A percentile compares a stretch with the other conserved stretches of the same genome.
These are phyloP conservation scores for Linderniella brevidens DNA, from an alignment of 257 asterid species.

Conservation along the genomic window DNA sequence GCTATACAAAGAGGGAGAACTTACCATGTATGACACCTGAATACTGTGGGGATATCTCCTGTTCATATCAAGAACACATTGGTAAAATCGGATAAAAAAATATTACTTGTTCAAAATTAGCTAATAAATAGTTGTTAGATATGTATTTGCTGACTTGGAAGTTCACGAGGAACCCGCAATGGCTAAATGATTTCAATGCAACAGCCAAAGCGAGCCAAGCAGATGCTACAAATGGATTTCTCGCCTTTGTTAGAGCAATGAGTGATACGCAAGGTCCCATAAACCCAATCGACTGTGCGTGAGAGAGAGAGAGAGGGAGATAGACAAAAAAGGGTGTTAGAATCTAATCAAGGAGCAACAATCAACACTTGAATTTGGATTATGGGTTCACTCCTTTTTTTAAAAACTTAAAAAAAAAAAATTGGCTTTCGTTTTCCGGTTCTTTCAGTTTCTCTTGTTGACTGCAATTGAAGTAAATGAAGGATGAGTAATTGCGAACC, in stretches of 20 bases:
- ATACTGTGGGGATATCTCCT: constrained; percentile 93
- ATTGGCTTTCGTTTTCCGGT: neutral
- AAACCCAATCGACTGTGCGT: constrained; percentile 72
- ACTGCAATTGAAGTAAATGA: neutral
- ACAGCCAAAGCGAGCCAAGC: constrained; percentile 95
- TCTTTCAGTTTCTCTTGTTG: neutral
- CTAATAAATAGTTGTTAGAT: neutral
- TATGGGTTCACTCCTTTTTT: too few relatives aligned
- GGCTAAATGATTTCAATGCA: constrained; percentile 89
- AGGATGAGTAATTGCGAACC: constrained; percentile 17
- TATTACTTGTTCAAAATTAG: neutral
- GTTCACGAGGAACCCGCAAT: constrained; percentile 94
- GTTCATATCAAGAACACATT: constrained; percentile 12
- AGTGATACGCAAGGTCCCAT: constrained; percentile 75
- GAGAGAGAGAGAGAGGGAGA: neutral
- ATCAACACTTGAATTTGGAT: too few relatives aligned
- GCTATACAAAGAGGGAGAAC: too few relatives aligned
- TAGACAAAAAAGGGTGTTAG: neutral
- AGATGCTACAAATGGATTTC: constrained; percentile 64
- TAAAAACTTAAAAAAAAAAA: too few relatives aligned
- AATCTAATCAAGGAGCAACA: too few relatives aligned
- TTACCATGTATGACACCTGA: constrained; percentile 93
- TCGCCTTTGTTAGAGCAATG: constrained; percentile 60
- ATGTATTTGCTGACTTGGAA: constrained; percentile 47
- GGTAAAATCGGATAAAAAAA: constrained; percentile 10